Base-by-base conservation (phyloP, 495 filamentous ascomycete species). In the Rostrohypoxylon terebratum region DNA sequence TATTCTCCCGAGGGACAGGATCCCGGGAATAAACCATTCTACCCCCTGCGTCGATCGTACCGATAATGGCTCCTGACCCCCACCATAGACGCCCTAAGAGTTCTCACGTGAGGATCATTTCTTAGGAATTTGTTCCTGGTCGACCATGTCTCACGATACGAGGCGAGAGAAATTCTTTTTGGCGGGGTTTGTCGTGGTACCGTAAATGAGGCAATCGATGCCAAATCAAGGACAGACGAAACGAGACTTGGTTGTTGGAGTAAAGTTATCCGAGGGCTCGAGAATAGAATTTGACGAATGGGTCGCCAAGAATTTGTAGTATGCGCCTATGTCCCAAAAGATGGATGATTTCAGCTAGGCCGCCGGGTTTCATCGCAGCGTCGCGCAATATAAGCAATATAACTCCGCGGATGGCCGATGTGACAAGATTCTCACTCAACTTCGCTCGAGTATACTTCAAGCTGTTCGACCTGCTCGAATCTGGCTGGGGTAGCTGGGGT, bases 1-100 rank as follows among this genome's bases (percentile, higher is more conserved):
- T 40, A 31, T 33, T 51, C 66, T 63, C 60, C 71, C 66, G 57
- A 67, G 62, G 50, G 47, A 58, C 63, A 55, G 60, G 66, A 55
- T 61, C 63, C 21, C 66, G 71, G 71, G 53, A 74, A 74, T 70
- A 70, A 67, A n/a, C 33, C 44, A 67, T 58, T 45, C 23, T 34
- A 50, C 48, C 71, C 71, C 71, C 71, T 74, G 71, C 47, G 71
- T 74, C 71, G 71, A 74, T 70, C 71, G 58, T 70, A 61, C 67
- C 59, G 53, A 66, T 63, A 66, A 55, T 62, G 55, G 61, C 62
- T 20, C 31, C 53, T 70, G 71, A 74, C 71, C 71, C 71, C 71
- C 71, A 74, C 71, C 20, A 38, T 51, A 62, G 21, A 16, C 71
- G 70, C 71, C 20, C 53, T 51, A 23, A 58, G 16, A 23, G 23